Conservation (phyloP, 129 eudicot species). For the Helianthus tuberosus region DNA sequence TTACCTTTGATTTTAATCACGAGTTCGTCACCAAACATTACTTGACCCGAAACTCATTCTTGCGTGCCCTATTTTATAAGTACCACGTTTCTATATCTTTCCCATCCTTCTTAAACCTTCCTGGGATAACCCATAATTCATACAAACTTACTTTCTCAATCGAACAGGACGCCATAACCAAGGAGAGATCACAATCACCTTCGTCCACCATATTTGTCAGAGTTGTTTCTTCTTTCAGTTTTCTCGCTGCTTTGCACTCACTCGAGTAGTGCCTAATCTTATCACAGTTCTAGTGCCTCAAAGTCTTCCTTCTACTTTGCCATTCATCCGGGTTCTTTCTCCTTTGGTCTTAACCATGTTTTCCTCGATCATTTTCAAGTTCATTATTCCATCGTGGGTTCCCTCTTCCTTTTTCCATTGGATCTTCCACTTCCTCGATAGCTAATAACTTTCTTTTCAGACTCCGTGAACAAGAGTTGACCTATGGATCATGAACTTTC, state of each 20-base stretch:
- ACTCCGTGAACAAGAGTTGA: no score
- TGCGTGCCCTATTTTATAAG: no score
- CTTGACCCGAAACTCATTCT: no score
- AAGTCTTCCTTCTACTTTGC: not conserved
- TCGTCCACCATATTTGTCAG: not conserved
- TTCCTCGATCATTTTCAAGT: not conserved
- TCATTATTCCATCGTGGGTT: not conserved
- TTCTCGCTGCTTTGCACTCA: not conserved
- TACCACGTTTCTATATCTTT: no score
- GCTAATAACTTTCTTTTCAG: no score
- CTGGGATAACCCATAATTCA: no score
- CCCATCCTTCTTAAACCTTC: no score
- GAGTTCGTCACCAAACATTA: not conserved
- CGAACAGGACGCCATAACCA: not conserved
- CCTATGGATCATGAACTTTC: no score
- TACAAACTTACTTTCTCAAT: not conserved
- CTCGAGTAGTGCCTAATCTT: no score
- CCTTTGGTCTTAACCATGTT: not conserved
- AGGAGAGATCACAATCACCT: not conserved
- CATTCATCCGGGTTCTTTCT: not conserved
- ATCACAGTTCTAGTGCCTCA: not conserved
- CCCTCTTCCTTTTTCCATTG: not conserved
- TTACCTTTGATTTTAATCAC: not conserved
- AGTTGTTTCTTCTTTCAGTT: not conserved
- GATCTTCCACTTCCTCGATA: not conserved